These are phyloP conservation scores for Kurtzmaniella quercitrusa DNA, from an alignment of 1,139 yeast species.

Conservation along the genomic window DNA sequence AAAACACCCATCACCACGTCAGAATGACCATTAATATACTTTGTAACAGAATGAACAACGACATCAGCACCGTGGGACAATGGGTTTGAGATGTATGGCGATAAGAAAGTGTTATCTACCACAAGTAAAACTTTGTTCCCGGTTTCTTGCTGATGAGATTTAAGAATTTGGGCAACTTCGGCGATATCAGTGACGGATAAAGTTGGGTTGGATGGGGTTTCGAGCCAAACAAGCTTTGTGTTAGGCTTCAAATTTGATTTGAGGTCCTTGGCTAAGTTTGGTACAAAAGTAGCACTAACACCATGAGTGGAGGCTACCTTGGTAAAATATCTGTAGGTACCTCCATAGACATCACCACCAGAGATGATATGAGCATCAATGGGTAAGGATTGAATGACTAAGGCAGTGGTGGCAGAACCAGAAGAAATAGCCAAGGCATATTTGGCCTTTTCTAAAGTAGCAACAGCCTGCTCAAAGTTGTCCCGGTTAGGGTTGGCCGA, in stretches of 20 bases:
- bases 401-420: slow-evolving; percentile 85
- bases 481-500: slow-evolving; percentile 88
- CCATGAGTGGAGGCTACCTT: slow-evolving; percentile 82
- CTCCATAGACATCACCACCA: slow-evolving; percentile 89
- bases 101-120: slow-evolving; percentile 91
- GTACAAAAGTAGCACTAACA: slow-evolving; percentile 65
- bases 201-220: slow-evolving; percentile 88
- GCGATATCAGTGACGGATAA: slow-evolving; percentile 69
- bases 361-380: slow-evolving; percentile 73
- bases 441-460: slow-evolving; percentile 74
- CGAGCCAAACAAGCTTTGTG: slow-evolving; percentile 82
- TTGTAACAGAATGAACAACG: slow-evolving; percentile 85
- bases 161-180: slow-evolving; percentile 51
- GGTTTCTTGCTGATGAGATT: slow-evolving; percentile 43
- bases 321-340: slow-evolving; percentile 89
- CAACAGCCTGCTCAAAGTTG: slow-evolving; percentile 75
- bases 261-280: slow-evolving; percentile 58
- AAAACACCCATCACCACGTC: slow-evolving; percentile 88
- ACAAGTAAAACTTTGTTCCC: slow-evolving; percentile 52
- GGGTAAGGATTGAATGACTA: slow-evolving; percentile 70
- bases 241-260: slow-evolving; percentile 51
- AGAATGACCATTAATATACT: slow-evolving; percentile 89
- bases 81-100: slow-evolving; percentile 90
- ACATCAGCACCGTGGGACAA: slow-evolving; percentile 79
- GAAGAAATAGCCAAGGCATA: slow-evolving; percentile 78